These are phyloP conservation scores for Penicillium sp. DNA, from an alignment of 2,329 filamentous ascomycete species.

Conservation along the genomic window DNA sequence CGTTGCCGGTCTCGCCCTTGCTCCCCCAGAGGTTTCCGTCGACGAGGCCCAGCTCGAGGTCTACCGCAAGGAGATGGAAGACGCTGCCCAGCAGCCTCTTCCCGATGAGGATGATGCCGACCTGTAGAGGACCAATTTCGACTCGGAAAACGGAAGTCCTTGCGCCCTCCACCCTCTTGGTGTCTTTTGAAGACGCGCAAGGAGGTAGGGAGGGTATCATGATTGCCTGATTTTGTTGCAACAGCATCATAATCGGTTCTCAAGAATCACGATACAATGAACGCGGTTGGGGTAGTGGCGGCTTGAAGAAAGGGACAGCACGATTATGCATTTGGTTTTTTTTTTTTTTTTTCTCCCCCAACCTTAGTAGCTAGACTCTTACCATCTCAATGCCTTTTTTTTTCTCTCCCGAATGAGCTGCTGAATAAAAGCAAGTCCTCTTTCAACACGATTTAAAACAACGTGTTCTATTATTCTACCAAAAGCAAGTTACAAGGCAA, in stretches of 20 bases:
- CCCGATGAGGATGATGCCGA: constrained; percentile 88
- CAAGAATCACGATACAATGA: constrained; percentile 39
- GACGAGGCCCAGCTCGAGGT: constrained; percentile 76
- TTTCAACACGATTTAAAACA: constrained; percentile 20
- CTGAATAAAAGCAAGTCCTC: constrained; percentile 22
- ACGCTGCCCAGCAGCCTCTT: constrained; percentile 77
- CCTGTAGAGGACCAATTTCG: constrained; percentile 39
- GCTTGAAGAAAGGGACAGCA: constrained; percentile 34
- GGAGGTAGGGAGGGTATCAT: constrained; percentile 6
- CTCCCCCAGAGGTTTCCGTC: constrained; percentile 87
- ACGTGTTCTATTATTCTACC: neutral
- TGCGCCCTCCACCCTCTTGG: constrained; percentile 1
- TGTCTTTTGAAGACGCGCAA: neutral
- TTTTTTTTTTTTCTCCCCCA: constrained; percentile 26
- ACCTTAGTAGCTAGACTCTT: constrained; percentile 30
- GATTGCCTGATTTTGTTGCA: constrained; percentile 19
- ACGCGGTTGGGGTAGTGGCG: constrained; percentile 32
- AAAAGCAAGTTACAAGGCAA: constrained; percentile 7
- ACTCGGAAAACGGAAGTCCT: constrained; percentile 13
- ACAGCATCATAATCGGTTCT: constrained; percentile 28
- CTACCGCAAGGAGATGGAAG: constrained; percentile 87
- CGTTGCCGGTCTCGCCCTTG: constrained; percentile 90
- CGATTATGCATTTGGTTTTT: constrained; percentile 36
- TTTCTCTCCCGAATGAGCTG: constrained; percentile 21
- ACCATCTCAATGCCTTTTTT: constrained; percentile 30